phyloP scores from a whole-genome alignment of 2,329 filamentous ascomycete species.

The Diaporthe sp. region DNA sequence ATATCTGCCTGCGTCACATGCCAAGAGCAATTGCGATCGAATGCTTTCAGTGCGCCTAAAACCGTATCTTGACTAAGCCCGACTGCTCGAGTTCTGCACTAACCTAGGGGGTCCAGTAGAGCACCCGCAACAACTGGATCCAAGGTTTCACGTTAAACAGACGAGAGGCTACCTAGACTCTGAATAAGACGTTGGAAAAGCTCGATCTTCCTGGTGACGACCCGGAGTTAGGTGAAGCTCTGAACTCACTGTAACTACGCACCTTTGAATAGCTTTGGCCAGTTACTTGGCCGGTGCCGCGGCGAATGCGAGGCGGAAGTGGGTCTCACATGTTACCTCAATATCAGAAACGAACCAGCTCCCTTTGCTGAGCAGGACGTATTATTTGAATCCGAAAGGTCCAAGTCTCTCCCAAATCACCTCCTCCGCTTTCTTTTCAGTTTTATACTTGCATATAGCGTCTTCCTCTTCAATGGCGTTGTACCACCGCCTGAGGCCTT shows the following conservation, averaged over 20 bases:
- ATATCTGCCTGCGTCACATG: background rate
- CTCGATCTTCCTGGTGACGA: too few species aligned
- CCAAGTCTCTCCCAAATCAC: background rate
- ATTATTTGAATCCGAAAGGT: background rate
- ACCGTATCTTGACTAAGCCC: too few species aligned
- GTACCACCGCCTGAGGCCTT: background rate
- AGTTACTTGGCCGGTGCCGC: background rate
- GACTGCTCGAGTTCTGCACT: too few species aligned
- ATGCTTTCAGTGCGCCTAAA: background rate
- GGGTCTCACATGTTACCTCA: too few species aligned
- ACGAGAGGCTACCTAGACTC: too few species aligned
- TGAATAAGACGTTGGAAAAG: background rate
- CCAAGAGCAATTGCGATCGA: background rate
- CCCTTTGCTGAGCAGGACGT: too few species aligned
- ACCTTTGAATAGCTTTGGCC: background rate
- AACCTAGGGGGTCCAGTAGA: too few species aligned
- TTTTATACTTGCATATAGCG: background rate
- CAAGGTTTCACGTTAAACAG: too few species aligned
- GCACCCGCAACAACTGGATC: too few species aligned
- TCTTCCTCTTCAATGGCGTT: background rate
- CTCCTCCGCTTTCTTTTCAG: background rate
- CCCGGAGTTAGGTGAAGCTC: background rate
- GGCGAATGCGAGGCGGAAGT: background rate
- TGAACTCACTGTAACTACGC: background rate
- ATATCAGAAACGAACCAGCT: too few species aligned